phyloP scores from a whole-genome alignment of 1,139 yeast species.

The Yamadazyma membranifaciens region DNA sequence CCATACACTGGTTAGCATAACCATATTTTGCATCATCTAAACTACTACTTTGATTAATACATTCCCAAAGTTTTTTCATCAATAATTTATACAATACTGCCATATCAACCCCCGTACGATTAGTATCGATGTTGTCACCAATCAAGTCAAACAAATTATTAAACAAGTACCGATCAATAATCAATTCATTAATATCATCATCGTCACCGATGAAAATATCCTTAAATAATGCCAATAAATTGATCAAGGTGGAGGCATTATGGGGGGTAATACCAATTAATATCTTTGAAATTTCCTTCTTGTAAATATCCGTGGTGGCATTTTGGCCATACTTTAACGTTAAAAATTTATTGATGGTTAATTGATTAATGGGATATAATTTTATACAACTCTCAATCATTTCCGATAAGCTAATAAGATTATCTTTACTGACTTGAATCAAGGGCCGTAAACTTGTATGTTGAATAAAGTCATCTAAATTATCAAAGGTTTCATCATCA shows the following conservation, averaged over 20 bases:
- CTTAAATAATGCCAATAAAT: constrained; percentile 24
- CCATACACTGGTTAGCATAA: constrained; percentile 41
- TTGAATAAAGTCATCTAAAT: constrained; percentile 10
- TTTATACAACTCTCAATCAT: constrained; percentile 39
- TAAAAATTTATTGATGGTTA: constrained; percentile 37
- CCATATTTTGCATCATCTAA: constrained; percentile 46
- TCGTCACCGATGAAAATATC: constrained; percentile 21
- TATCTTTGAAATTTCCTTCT: constrained; percentile 28
- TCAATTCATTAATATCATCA: constrained; percentile 26
- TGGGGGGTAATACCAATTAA: constrained; percentile 30
- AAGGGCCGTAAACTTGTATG: constrained; percentile 13
- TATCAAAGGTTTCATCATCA: constrained; percentile 5
- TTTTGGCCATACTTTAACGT: constrained; percentile 24
- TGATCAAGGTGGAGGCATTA: constrained; percentile 30
- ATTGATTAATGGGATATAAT: constrained; percentile 40
- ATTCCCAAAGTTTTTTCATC: constrained; percentile 51
- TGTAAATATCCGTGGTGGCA: constrained; percentile 18
- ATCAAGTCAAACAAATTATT: constrained; percentile 36
- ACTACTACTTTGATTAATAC: constrained; percentile 48
- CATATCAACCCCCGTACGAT: constrained; percentile 16
- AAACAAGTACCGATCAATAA: constrained; percentile 40
- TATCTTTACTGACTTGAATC: constrained; percentile 21
- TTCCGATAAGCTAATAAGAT: constrained; percentile 22
- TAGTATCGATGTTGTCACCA: constrained; percentile 16
- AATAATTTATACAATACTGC: constrained; percentile 21